Conservation (phyloP, 2,329 filamentous ascomycete genomes). For the Diaporthe longicolla region DNA sequence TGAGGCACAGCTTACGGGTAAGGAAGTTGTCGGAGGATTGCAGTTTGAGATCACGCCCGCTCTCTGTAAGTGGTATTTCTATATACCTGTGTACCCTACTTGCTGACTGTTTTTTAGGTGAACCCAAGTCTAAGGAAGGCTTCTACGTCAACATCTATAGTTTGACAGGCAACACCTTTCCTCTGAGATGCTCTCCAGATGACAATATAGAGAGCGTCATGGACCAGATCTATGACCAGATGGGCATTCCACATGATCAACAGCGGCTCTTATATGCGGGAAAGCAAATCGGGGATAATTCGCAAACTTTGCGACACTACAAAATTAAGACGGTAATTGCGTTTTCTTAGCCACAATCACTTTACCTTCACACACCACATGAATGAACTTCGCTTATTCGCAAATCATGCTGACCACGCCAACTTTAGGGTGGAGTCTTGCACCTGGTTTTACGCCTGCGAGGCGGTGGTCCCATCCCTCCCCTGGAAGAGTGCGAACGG, state of each 20-base stretch:
- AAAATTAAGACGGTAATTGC: not conserved
- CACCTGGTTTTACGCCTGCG: too few relatives aligned
- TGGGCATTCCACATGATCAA: not conserved
- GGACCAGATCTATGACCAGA: not conserved
- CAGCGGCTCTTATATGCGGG: not conserved
- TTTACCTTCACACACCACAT: too few relatives aligned
- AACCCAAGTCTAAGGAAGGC: not conserved
- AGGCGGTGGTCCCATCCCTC: too few relatives aligned
- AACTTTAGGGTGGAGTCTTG: too few relatives aligned
- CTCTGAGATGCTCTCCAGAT: not conserved
- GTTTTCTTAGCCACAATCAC: too few relatives aligned
- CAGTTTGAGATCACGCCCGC: constrained; percentile 57
- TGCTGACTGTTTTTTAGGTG: constrained; percentile 11
- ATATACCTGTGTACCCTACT: not conserved
- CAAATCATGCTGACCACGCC: too few relatives aligned
- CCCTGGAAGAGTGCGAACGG: too few relatives aligned
- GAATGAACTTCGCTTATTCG: too few relatives aligned
- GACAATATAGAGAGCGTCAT: not conserved
- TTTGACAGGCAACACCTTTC: not conserved
- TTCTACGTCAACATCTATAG: not conserved
- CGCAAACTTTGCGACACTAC: not conserved
- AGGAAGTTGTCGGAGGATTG: constrained; percentile 57
- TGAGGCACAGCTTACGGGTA: constrained; percentile 60
- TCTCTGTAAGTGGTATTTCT: not conserved
- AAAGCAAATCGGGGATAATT: not conserved